Evolutionary conservation across 148 eudicot species (phyloP).

Genomic region (Pouteria glomerata): DNA sequence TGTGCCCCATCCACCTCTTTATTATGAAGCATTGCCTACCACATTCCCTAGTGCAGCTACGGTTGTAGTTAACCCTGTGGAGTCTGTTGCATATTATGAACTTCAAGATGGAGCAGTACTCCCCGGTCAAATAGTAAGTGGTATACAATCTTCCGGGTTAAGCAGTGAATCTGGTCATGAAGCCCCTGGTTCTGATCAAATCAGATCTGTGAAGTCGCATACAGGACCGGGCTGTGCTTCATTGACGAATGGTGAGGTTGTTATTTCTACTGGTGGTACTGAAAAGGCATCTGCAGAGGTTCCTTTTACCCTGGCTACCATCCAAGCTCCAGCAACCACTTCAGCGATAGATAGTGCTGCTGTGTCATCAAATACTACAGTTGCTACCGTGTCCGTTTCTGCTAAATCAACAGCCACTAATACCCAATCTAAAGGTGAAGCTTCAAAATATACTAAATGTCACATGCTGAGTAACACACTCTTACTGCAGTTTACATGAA

Average conservation of each 20-base stretch:
- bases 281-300: slow-evolving; percentile 25
- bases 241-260: slow-evolving; percentile 19
- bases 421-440: slow-evolving; percentile 61
- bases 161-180: slow-evolving; percentile 25
- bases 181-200: slow-evolving; percentile 21
- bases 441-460: background rate
- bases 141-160: slow-evolving; percentile 26
- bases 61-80: slow-evolving; percentile 37
- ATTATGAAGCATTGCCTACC: slow-evolving; percentile 40
- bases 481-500: slow-evolving; percentile 2
- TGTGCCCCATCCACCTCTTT: slow-evolving; percentile 36
- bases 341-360: slow-evolving; percentile 32
- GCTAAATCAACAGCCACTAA: slow-evolving; percentile 37
- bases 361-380: slow-evolving; percentile 33
- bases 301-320: slow-evolving; percentile 27
- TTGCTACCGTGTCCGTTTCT: slow-evolving; percentile 26
- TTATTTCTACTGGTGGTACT: slow-evolving; percentile 20
- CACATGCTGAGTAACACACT: background rate
- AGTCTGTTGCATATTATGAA: slow-evolving; percentile 50
- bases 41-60: slow-evolving; percentile 36
- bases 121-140: slow-evolving; percentile 27
- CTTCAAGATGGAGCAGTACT: slow-evolving; percentile 45
- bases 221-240: slow-evolving; percentile 14
- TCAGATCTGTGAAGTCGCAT: slow-evolving; percentile 19
- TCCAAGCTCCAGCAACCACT: slow-evolving; percentile 33